Percentiles rank a stretch among this genome's conserved stretches.
Evolutionary conservation across 176 grass and related monocot species (phyloP).

Genomic region (Avena eriantha): DNA sequence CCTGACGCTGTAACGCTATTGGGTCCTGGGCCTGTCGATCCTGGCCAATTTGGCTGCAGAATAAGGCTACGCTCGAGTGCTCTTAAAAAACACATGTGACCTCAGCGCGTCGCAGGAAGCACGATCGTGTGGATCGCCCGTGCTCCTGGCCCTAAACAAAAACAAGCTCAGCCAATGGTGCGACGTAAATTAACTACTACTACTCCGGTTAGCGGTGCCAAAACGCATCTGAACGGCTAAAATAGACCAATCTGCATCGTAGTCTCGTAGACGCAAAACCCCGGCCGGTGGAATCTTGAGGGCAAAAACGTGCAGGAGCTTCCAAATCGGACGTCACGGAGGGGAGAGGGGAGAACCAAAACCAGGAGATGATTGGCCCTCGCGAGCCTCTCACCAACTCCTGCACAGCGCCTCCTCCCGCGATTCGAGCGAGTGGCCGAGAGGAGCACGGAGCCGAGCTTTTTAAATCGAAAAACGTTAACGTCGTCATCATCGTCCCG

Average conservation of each 20-base stretch:
- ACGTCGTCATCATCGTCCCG: neutral
- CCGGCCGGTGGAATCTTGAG: neutral
- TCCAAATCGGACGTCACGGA: neutral
- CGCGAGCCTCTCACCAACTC: neutral
- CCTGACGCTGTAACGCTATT: conserved; percentile 1
- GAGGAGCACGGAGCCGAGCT: neutral
- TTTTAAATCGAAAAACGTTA: neutral
- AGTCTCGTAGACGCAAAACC: neutral
- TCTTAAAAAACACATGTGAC: too few relatives aligned
- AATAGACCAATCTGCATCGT: neutral
- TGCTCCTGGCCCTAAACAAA: neutral
- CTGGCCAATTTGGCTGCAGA: neutral
- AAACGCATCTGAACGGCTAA: neutral
- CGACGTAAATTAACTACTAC: neutral
- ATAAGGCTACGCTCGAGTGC: neutral
- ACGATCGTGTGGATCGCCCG: neutral
- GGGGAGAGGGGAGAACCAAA: neutral
- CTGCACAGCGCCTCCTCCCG: neutral
- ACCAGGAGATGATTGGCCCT: conserved; percentile 8
- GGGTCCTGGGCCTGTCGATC: neutral
- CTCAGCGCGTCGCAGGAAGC: neutral
- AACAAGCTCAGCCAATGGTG: neutral
- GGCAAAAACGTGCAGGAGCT: neutral
- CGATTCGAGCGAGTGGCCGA: neutral
- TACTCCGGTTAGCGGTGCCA: neutral